Conservation (phyloP, 257 asterid species). For the Forsythia suspensa region DNA sequence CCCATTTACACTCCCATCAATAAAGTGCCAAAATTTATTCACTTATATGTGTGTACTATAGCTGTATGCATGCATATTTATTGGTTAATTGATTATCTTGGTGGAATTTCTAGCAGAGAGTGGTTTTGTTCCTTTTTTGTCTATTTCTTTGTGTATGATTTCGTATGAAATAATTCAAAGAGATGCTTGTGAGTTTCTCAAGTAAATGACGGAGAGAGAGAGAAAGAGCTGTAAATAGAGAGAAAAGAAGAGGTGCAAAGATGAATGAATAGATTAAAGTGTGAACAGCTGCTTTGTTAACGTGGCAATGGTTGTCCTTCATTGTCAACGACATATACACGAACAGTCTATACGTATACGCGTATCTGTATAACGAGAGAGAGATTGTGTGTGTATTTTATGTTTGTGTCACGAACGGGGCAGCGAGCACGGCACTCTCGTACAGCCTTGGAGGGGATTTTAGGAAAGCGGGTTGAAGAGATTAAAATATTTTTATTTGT, state of each 20-base stretch:
- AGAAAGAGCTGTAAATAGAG: constrained; percentile 12
- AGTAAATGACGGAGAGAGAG: not conserved
- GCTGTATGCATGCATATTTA: not conserved
- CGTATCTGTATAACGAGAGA: not conserved
- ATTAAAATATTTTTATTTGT: no score
- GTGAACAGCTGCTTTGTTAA: constrained; percentile 17
- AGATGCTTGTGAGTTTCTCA: not conserved
- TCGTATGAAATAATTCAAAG: not conserved
- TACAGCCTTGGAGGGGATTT: no score
- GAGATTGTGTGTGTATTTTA: no score
- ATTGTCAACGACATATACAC: constrained; percentile 20
- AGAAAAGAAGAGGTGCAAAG: not conserved
- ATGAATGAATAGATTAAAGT: not conserved
- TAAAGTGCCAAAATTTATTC: constrained; percentile 12
- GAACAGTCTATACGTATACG: not conserved
- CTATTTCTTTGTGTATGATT: not conserved
- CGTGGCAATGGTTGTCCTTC: constrained; percentile 30
- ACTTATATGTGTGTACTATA: not conserved
- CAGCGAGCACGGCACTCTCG: no score
- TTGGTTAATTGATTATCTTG: not conserved
- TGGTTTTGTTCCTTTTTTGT: not conserved
- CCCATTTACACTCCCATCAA: constrained; percentile 84
- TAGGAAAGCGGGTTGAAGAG: no score
- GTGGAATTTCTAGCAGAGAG: no score
- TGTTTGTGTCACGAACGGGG: no score